phyloP scores from a whole-genome alignment of 495 filamentous ascomycete genomes.

The Tuber microsphaerosporum region DNA sequence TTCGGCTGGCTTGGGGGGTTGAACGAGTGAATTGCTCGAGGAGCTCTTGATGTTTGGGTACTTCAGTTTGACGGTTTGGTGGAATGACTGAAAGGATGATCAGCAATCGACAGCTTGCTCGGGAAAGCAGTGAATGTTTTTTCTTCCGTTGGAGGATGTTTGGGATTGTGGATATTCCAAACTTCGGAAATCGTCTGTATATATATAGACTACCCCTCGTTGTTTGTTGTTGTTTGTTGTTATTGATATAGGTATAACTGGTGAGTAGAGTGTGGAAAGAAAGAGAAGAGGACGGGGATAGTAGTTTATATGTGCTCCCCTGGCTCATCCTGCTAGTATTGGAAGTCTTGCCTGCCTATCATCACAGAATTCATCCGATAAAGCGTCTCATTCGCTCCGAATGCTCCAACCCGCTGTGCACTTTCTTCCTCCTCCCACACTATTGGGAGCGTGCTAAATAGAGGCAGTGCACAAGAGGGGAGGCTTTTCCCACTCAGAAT shows the following conservation, averaged over 20 bases:
- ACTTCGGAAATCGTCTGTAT: neutral
- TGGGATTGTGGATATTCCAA: neutral
- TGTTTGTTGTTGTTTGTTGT: neutral
- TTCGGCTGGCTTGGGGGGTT: constrained; percentile 8
- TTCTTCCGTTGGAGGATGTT: constrained; percentile 5
- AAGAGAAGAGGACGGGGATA: neutral
- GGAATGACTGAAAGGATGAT: neutral
- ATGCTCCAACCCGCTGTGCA: neutral
- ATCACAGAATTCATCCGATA: neutral
- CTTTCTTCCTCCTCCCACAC: neutral
- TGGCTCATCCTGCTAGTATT: neutral
- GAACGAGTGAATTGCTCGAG: constrained; percentile 5
- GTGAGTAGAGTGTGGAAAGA: neutral
- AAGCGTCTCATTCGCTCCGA: neutral
- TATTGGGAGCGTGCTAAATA: neutral
- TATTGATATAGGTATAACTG: neutral
- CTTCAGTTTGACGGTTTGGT: constrained; percentile 2
- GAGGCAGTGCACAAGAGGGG: neutral
- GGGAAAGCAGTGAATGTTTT: neutral
- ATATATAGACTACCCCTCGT: neutral
- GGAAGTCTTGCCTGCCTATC: neutral
- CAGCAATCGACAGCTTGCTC: neutral
- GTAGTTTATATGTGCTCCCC: neutral
- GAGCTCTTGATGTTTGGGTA: neutral
- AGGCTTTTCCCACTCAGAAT: neutral